phyloP scores from a whole-genome alignment of 1,284 basidiomycete genomes.

The Ustilago vetiveriae region DNA sequence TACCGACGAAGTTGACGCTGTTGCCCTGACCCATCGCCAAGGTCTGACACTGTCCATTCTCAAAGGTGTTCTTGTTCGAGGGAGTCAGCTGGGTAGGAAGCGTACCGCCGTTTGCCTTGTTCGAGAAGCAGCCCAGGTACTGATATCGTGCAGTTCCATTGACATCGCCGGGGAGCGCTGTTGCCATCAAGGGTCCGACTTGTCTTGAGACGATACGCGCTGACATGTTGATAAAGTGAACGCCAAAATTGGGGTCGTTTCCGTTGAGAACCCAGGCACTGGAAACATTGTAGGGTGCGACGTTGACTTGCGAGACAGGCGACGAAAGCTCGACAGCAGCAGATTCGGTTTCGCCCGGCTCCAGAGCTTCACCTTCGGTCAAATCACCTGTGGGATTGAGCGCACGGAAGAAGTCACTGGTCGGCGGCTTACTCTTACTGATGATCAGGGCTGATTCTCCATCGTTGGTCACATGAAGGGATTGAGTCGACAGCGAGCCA shows the following conservation, averaged over 20 bases:
- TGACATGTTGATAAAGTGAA: conserved; percentile 21
- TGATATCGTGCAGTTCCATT: conserved; percentile 14
- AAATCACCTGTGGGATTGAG: conserved; percentile 13
- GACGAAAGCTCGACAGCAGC: conserved; percentile 3
- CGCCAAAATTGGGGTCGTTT: conserved; percentile 30
- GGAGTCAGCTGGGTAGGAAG: conserved; percentile 1
- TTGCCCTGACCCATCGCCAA: background rate
- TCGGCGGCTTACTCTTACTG: conserved; percentile 24
- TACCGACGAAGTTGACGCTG: conserved; percentile 11
- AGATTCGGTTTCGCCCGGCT: conserved; percentile 3
- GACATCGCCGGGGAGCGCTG: conserved; percentile 2
- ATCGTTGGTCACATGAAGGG: conserved; percentile 14
- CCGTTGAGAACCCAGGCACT: conserved; percentile 20
- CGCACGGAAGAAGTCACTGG: conserved; percentile 1
- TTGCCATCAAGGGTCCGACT: conserved; percentile 9
- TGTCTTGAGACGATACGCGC: conserved; percentile 13
- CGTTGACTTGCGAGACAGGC: conserved; percentile 2
- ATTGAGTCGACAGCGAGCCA: background rate
- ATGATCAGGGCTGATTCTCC: conserved; percentile 19
- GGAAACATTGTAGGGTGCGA: conserved; percentile 8
- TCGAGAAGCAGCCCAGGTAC: conserved; percentile 19
- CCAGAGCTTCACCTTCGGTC: conserved; percentile 15
- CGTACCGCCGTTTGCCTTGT: background rate
- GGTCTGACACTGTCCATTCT: conserved; percentile 10
- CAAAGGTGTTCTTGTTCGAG: background rate